Evolutionary conservation across 2,329 filamentous ascomycete species (phyloP), one percentile per base, ranked within the genome.

Genomic region (Coniosporium uncinatum): DNA sequence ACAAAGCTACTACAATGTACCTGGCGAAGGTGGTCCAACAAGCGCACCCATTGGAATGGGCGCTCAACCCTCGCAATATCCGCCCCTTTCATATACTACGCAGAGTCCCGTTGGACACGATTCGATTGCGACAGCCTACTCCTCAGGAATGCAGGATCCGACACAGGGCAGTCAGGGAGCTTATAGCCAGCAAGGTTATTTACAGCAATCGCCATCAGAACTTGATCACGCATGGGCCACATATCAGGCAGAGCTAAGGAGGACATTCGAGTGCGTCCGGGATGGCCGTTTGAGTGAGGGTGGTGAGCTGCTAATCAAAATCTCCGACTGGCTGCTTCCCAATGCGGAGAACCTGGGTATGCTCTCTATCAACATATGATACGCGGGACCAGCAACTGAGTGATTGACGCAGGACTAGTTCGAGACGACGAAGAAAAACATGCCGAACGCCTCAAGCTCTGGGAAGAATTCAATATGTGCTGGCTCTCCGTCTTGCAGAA

Each of bases 381-480:
- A n/a, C n/a, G n/a, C n/a, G n/a, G 24, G 24, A n/a, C 24, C 8
- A 29, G 59, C 62, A 62, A 53, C 66, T 62, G 52, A 58, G 22
- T 6, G 18, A 58, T 62, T 62, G 57, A 63, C 60, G 48, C 64
- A 95, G 89, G 88, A 44, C 79, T 97, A 53, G 83, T 85, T 50
- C 80, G 83, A 55, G 90, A 97, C 67, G 85, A 95, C 60, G 79
- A 85, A 56, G 73, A 74, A 40, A 75, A 88, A 42, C 81, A 93
- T 56, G 67, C 75, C 42, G 83, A 93, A 52, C 82, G 89, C 42
- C 76, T 95, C 49, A 83, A 83, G 56, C 69, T 97, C 5, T 98
- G 93, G 93, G 82, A 85, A 53, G 85, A 96, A 51, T 95, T 97
- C 68, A 97, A 98, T 62, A 77, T 88, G 44, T 89, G 87, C 44